Evolutionary conservation across 768 basidiomycete species (phyloP).

Genomic region (Sarcodon aspratus): DNA sequence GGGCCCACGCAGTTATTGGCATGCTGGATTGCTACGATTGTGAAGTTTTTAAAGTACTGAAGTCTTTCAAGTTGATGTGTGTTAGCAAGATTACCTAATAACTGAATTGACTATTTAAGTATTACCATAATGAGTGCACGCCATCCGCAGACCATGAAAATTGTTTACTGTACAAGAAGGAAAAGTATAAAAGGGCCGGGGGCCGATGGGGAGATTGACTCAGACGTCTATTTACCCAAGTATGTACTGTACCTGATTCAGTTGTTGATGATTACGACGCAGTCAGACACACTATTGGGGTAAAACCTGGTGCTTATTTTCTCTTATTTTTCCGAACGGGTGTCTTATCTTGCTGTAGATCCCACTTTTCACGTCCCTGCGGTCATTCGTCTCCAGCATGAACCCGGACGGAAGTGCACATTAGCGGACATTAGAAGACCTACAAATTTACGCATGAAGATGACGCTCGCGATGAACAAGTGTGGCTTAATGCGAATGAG

Average conservation of each 20-base stretch:
- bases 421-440: conserved; percentile 70
- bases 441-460: conserved; percentile 71
- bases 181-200: conserved; percentile 59
- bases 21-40: conserved; percentile 74
- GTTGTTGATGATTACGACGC: neutral
- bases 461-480: conserved; percentile 81
- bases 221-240: conserved; percentile 18
- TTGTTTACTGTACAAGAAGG: conserved; percentile 23
- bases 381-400: conserved; percentile 44
- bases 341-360: conserved; percentile 22
- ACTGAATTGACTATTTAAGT: neutral
- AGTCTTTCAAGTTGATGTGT: too few species aligned
- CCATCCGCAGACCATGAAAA: neutral
- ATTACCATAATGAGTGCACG: too few species aligned
- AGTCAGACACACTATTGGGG: too few species aligned
- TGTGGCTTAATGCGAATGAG: conserved; percentile 60
- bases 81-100: neutral
- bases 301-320: too few species aligned
- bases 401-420: conserved; percentile 59
- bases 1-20: conserved; percentile 82
- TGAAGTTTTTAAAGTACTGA: conserved; percentile 80
- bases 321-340: too few species aligned
- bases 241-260: conserved; percentile 1
- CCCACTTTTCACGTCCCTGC: conserved; percentile 39
- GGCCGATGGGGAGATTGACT: conserved; percentile 50